Base-by-base conservation (phyloP, 2,329 filamentous ascomycete genomes). In the Penicillium sp. region DNA sequence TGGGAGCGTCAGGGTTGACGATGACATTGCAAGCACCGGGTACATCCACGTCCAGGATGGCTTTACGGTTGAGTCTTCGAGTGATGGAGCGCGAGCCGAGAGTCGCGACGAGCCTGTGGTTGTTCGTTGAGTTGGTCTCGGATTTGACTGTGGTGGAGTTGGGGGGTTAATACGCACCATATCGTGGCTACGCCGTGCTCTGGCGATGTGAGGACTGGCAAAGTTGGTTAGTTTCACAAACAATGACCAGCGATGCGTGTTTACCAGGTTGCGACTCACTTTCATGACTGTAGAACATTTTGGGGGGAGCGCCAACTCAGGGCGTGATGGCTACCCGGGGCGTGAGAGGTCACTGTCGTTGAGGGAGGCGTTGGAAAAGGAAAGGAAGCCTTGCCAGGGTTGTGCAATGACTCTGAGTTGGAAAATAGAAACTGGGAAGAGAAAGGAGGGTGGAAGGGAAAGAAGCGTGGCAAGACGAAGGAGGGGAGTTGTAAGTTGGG, bases 251-350 rank as follows among this genome's bases (percentile, higher is more conserved):
- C 9, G 30, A 55, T 12, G 2, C 6, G 15, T 5, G 17, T n/a
- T 40, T 7, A 40, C n/a, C 33, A 40, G 24, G 35, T 19, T 58
- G 4, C 28, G 19, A 79, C 89, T 74, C 82, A 95, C 94, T 92
- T 79, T 97, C 93, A 80, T 97, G 92, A 71, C 91, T 96, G 81
- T 97, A 98, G 76, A 97, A 97, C 93, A 97, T 97, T 61, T 62
- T 68, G 63, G 33, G 15, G 38, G 24, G 12, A 10, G 42, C 9
- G 30, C 15, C 19, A n/a, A 9, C 19, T 19, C 13, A 33, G n/a
- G 19, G 7, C 45, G 38, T n/a, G 37, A 28, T 53, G 33, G 12
- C 26, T 12, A 13, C 17, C 10, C 10, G 38, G 28, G 38, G 26
- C 24, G 10, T 12, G 24, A 26, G 40, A 28, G 17, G 2, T 24